Evolutionary conservation across 2,329 filamentous ascomycete species (phyloP), one percentile per base, ranked within the genome.

Genomic region (Cladobotryum protrusum): DNA sequence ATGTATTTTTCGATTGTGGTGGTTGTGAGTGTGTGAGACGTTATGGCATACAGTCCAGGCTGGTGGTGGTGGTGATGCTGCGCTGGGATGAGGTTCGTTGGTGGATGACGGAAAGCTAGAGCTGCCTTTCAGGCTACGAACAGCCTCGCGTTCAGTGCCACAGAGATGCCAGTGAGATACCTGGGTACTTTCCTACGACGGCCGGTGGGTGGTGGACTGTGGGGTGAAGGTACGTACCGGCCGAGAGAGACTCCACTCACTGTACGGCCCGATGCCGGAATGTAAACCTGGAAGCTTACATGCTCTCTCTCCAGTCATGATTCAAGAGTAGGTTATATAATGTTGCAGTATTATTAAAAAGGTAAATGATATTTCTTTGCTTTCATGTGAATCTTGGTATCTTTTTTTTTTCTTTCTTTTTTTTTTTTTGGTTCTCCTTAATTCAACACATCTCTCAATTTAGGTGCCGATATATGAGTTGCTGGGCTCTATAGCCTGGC

Each of bases 81-180:
- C 24, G 7, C 24, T 29, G 24, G 24, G 24, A 29, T 29, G 24
- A 29, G 24, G 24, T 29, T 29, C 24, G 24, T 43, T 50, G 53
- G 41, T 49, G 40, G 57, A 50, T 47, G 54, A 40, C 14, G 45
- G 24, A 48, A 48, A 17, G 45, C 45, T 33, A 32, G 43, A 48
- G 51, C 50, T 52, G 49, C 44, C 44, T 52, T 48, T 56, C 57
- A 62, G 61, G 61, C 61, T 60, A 47, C 61, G 46, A 60, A 42
- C 54, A 57, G 61, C 61, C 56, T 63, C 60, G 60, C 60, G 60
- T 60, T 46, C 36, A 46, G 35, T 17, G n/a, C 15, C 40, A 18
- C 17, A 41, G 13, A 8, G 17, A 20, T 19, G 40, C 40, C 40
- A n/a, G 35, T 15, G 19, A 47, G 17, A 19, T 47, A 34, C 45